Conservation (phyloP, 1,284 basidiomycete species). For the Apiotrichum akiyoshidainum region DNA sequence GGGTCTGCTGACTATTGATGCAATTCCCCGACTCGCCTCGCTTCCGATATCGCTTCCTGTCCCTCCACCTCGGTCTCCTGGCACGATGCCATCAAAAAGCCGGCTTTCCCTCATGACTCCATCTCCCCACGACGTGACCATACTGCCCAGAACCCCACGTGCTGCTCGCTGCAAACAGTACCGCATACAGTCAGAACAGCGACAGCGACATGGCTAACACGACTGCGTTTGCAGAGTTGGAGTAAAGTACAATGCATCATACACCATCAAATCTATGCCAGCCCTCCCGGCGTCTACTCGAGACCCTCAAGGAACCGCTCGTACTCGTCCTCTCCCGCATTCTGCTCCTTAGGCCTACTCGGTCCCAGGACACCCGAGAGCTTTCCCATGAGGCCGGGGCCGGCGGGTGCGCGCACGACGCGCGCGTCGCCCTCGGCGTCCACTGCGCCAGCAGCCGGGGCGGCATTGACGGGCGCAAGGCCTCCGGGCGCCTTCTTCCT, state of each 20-base stretch:
- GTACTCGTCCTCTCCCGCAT: constrained; percentile 21
- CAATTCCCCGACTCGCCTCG: too few species aligned
- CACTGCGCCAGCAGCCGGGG: constrained; percentile 38
- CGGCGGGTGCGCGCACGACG: constrained; percentile 11
- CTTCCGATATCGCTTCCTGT: too few species aligned
- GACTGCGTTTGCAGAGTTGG: too few species aligned
- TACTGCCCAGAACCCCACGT: too few species aligned
- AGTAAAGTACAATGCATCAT: too few species aligned
- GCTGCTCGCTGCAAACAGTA: too few species aligned
- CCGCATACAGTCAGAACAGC: background rate
- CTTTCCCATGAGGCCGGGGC: constrained; percentile 46
- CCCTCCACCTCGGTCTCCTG: too few species aligned
- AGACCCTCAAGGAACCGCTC: constrained; percentile 18
- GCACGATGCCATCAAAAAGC: too few species aligned
- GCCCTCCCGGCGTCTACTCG: background rate
- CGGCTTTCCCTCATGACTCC: too few species aligned
- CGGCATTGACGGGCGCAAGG: constrained; percentile 35
- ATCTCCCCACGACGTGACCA: too few species aligned
- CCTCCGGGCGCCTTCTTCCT: constrained; percentile 21
- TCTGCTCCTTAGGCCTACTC: constrained; percentile 16
- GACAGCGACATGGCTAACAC: background rate
- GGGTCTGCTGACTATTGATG: too few species aligned
- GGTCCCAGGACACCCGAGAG: constrained; percentile 37
- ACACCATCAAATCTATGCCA: background rate
- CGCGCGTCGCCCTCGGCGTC: constrained; percentile 42